Evolutionary conservation across 345 rosid species (phyloP), one percentile per base, ranked within the genome.

Genomic region (Firmiana major): DNA sequence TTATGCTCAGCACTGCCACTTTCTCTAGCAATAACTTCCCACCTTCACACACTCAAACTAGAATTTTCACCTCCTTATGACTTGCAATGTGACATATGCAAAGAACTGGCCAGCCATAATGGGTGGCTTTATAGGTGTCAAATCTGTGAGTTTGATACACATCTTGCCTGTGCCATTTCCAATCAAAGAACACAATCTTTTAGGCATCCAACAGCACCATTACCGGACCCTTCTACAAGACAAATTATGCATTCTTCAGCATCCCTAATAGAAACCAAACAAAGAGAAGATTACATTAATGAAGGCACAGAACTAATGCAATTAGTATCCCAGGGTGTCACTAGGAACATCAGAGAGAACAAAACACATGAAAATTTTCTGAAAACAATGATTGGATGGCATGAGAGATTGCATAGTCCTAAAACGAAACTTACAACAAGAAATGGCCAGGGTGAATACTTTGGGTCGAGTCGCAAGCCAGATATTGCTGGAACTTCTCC

Each of bases 111-210:
- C 9, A 63, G 83, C 66, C 76, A 57, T 34, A 77, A 77, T 15
- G 88, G 85, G 2, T 88, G 91, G 93, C 81, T 88, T 1, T 88
- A 88, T 69, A 76, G 88, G 38, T 90, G 94, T 68, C 78, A 70
- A 9, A 78, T 71, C 63, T 90, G 90, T 67, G 92, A 86, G 60
- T 90, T 87, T 34, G 86, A 90, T 58, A 53, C 88, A 3, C 90
- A 90, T 78, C 83, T 82, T 64, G 63, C 76, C 46, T 86, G 92
- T 65, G 89, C 88, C 24, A 66, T 85, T 46, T 68, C 53, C 36
- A 64, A 81, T 64, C 79, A 72, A 31, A 81, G 12, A 4, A 26
- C 75, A 24, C 62, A 69, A 28, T 49, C 67, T 42, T 58, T 45
- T 45, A 60, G 63, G 16, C 67, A 51, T 69, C 55, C 58, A 3